Conservation (phyloP, 179 eudicot genomes). For the Spergularia azorica region DNA sequence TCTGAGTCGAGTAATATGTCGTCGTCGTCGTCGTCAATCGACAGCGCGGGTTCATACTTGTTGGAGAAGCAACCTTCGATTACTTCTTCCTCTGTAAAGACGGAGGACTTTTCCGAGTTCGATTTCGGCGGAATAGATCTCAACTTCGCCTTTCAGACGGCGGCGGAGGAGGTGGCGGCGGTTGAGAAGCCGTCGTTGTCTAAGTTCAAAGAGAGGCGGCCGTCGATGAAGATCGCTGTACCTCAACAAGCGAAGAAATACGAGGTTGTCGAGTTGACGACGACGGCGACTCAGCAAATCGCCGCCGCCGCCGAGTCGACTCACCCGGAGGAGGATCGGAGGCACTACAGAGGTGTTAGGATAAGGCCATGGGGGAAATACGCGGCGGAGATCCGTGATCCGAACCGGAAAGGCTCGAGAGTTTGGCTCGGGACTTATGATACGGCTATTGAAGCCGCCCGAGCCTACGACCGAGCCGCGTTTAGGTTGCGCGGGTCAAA, state of each 20-base stretch:
- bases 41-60: neutral
- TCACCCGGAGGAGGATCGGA: conserved; percentile 20
- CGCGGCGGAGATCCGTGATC: conserved; percentile 74
- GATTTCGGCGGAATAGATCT: conserved; percentile 29
- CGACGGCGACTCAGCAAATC: conserved; percentile 33
- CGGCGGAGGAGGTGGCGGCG: neutral
- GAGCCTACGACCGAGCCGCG: conserved; percentile 68
- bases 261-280: conserved; percentile 34
- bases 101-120: conserved; percentile 8
- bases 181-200: conserved; percentile 26
- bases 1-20: conserved; percentile 12
- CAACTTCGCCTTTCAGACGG: conserved; percentile 22
- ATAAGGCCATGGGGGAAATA: conserved; percentile 72
- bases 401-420: conserved; percentile 56
- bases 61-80: conserved; percentile 2
- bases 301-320: conserved; percentile 35
- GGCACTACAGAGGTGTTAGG: conserved; percentile 67
- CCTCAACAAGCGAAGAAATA: conserved; percentile 33
- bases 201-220: conserved; percentile 39
- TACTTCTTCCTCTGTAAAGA: neutral
- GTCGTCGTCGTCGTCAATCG: conserved; percentile 8
- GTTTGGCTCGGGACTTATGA: conserved; percentile 74
- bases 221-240: conserved; percentile 46
- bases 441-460: conserved; percentile 60
- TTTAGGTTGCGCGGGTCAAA: conserved; percentile 57